A percentile compares a stretch with the other conserved stretches of the same genome.
Evolutionary conservation across 2,329 filamentous ascomycete genomes (phyloP).

Genomic region (Tolypocladium nubicola): DNA sequence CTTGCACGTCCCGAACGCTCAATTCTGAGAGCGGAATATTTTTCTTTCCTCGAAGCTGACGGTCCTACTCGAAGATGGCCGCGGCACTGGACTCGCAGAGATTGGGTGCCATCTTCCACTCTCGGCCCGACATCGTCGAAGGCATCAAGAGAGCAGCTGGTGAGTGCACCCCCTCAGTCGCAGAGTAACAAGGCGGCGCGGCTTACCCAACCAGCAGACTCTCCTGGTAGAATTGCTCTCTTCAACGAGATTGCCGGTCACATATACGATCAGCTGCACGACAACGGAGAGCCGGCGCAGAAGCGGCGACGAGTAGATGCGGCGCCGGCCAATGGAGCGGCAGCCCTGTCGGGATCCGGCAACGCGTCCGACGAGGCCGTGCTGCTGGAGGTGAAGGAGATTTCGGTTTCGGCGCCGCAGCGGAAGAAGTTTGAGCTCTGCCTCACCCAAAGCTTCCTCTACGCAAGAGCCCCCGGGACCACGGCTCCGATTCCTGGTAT

Average conservation of each 20-base stretch:
- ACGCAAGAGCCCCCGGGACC: conserved; percentile 42
- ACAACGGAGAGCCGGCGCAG: conserved; percentile 32
- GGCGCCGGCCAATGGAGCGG: conserved; percentile 14
- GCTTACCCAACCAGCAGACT: conserved; percentile 27
- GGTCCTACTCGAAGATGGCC: conserved; percentile 22
- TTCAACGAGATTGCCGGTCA: conserved; percentile 47
- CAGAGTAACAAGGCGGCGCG: neutral
- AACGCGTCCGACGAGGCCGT: conserved; percentile 39
- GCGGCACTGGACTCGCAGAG: conserved; percentile 36
- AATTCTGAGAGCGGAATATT: neutral
- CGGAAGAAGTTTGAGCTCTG: conserved; percentile 59
- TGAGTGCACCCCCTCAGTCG: conserved; percentile 16
- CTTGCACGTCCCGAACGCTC: neutral
- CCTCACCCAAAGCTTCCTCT: conserved; percentile 49
- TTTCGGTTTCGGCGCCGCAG: conserved; percentile 56
- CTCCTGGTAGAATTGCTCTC: conserved; percentile 35
- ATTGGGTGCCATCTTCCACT: conserved; percentile 40
- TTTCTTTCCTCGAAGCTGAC: neutral
- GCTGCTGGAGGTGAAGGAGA: conserved; percentile 52
- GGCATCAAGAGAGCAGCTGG: conserved; percentile 43
- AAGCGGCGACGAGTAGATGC: conserved; percentile 44
- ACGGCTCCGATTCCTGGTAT: conserved; percentile 41
- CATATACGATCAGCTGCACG: conserved; percentile 33
- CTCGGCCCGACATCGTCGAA: conserved; percentile 44
- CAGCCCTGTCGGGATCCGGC: neutral